A percentile compares a stretch with the other conserved stretches of the same genome.
These are phyloP conservation scores for Musa schizocarpa DNA, from an alignment of 176 grass and related monocot genomes.

Conservation along the genomic window DNA sequence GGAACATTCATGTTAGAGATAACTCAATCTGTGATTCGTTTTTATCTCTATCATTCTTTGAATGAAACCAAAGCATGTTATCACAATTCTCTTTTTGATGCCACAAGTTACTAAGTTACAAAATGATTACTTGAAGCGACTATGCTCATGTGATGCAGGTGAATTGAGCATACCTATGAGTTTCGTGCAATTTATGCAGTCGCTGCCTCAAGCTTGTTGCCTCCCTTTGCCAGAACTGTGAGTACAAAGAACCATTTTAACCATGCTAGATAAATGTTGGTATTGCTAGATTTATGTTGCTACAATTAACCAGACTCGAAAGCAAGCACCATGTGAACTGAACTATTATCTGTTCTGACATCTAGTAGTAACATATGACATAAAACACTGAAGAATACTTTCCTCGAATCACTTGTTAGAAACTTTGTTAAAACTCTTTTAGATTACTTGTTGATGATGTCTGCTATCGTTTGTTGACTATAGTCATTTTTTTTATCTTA, in stretches of 20 bases:
- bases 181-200: not conserved
- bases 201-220: not conserved
- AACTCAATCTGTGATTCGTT: too few species aligned
- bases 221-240: not conserved
- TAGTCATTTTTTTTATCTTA: too few species aligned
- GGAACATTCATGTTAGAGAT: too few species aligned
- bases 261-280: not conserved
- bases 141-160: not conserved
- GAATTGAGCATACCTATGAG: not conserved
- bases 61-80: not conserved
- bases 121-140: not conserved
- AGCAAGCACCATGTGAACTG: not conserved
- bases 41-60: not conserved
- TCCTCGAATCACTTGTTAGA: too few species aligned
- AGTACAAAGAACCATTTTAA: not conserved
- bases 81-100: not conserved
- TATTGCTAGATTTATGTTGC: not conserved
- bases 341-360: not conserved
- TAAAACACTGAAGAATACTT: too few species aligned
- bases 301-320: not conserved
- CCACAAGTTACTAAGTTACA: not conserved
- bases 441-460: too few species aligned
- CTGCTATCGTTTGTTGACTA: too few species aligned
- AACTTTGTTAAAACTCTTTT: too few species aligned
- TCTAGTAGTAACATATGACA: too few species aligned